phyloP scores from a whole-genome alignment of 345 rosid genomes.

The Citrus unshiu region DNA sequence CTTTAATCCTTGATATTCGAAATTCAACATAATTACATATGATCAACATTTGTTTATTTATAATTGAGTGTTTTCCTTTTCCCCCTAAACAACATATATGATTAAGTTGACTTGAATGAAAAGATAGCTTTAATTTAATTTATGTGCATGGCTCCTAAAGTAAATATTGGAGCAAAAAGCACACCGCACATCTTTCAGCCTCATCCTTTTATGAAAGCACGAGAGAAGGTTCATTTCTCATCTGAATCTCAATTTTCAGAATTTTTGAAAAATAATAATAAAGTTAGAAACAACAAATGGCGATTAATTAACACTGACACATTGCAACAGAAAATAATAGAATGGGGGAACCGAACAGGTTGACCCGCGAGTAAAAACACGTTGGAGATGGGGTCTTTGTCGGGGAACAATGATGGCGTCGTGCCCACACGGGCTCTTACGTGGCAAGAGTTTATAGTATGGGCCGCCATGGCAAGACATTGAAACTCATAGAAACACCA shows the following conservation, averaged over 20 bases:
- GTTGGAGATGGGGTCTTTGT: background rate
- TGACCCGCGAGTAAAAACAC: background rate
- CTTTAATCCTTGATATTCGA: too few relatives aligned
- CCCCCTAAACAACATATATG: too few relatives aligned
- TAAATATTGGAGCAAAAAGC: background rate
- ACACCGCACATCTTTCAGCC: background rate
- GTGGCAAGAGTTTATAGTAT: background rate
- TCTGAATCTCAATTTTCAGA: too few relatives aligned
- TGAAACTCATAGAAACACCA: background rate
- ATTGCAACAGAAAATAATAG: background rate
- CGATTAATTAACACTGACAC: background rate
- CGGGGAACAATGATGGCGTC: background rate
- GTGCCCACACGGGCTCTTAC: background rate
- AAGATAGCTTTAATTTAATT: background rate
- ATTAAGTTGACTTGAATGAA: too few relatives aligned
- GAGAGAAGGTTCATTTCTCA: too few relatives aligned
- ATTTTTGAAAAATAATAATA: background rate
- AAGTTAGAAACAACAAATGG: too few relatives aligned
- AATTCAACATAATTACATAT: too few relatives aligned
- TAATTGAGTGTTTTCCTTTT: too few relatives aligned
- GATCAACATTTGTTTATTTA: too few relatives aligned
- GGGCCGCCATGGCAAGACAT: background rate
- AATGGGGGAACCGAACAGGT: background rate
- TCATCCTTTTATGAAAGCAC: too few relatives aligned
- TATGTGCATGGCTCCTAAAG: background rate